Evolutionary conservation across 1,284 basidiomycete species (phyloP), one percentile per base, ranked within the genome.

Genomic region (Lentinula novae-zelandiae): DNA sequence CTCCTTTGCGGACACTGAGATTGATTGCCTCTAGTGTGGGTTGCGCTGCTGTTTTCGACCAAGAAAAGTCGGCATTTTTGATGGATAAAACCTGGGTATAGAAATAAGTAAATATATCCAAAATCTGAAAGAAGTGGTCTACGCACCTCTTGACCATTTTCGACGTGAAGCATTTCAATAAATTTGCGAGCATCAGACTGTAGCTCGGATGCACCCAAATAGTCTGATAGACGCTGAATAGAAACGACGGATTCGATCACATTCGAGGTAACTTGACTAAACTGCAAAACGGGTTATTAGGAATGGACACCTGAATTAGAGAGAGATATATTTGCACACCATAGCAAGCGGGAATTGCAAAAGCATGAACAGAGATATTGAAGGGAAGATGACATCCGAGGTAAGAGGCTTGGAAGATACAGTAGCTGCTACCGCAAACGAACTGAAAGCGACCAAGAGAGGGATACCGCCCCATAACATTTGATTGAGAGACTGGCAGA

Each of bases 371-470:
- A 98, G 78, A 0, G 93, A 91, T 58, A 98, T 94, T 0, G 94
- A 89, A 3, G 96, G 96, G 82, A 98, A 98, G 67, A 98, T 95
- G 63, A 95, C 79, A 68, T 97, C 94, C 1, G 92, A 86, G 0
- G 96, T 98, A 4, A 98, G 75, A 1, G 95, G 93, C 51, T 72
- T 80, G 2, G 83, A 75, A 2, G 87, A 88, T 0, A 87, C 85
- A 20, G 81, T 70, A 0, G 93, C 89, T 46, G 93, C 95, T 0
- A 89, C 83, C 9, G 92, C 87, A 68, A 98, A 95, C 0, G 94
- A 92, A 59, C 89, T 87, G 74, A 96, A 95, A 0, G 93, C 93
- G 36, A 97, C 94, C 7, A 95, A 78, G 15, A 90, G 64, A 2
- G 88, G 89, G 55, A 92, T 84, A 42, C 86, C 87, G 58, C 72